Percentiles rank a stretch among this genome's conserved stretches.
Conservation (phyloP, 2,329 filamentous ascomycete species). For the Trichoderma semiorbis region DNA sequence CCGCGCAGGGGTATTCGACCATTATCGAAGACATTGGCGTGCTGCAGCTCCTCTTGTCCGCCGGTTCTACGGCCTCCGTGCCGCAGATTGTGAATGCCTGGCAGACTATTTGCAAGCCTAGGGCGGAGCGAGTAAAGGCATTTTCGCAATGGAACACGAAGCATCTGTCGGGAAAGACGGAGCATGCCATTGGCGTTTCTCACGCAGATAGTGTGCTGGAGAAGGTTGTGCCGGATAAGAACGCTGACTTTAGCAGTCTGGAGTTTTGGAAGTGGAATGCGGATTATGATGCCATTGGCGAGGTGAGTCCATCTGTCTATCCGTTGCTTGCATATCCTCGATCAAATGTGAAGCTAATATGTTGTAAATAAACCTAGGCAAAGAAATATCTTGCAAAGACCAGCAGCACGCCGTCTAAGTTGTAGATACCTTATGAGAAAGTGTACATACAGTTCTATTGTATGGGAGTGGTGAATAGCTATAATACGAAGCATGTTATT, state of each 20-base stretch:
- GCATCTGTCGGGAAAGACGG: background rate
- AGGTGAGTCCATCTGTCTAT: conserved; percentile 9
- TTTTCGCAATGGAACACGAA: conserved; percentile 21
- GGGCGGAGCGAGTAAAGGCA: conserved; percentile 23
- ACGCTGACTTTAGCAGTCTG: conserved; percentile 7
- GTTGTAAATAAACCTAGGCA: background rate
- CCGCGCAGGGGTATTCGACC: conserved; percentile 18
- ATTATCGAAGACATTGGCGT: conserved; percentile 19
- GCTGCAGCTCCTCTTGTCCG: background rate
- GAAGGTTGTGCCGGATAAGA: conserved; percentile 5
- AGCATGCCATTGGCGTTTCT: background rate
- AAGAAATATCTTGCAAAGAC: background rate
- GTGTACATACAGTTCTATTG: background rate
- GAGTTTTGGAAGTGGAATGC: conserved; percentile 18
- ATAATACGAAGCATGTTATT: background rate
- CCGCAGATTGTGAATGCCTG: conserved; percentile 14
- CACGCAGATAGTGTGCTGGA: conserved; percentile 1
- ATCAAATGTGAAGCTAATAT: background rate
- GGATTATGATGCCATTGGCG: conserved; percentile 24
- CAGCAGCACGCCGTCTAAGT: background rate
- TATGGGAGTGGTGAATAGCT: background rate
- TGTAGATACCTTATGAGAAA: background rate
- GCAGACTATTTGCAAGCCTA: conserved; percentile 23
- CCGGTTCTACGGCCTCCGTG: background rate
- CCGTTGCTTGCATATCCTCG: background rate